A percentile compares a stretch with the other conserved stretches of the same genome.
These are phyloP conservation scores for Scenedesmus sp. DNA, from an alignment of 163 green algal species.

Conservation along the genomic window DNA sequence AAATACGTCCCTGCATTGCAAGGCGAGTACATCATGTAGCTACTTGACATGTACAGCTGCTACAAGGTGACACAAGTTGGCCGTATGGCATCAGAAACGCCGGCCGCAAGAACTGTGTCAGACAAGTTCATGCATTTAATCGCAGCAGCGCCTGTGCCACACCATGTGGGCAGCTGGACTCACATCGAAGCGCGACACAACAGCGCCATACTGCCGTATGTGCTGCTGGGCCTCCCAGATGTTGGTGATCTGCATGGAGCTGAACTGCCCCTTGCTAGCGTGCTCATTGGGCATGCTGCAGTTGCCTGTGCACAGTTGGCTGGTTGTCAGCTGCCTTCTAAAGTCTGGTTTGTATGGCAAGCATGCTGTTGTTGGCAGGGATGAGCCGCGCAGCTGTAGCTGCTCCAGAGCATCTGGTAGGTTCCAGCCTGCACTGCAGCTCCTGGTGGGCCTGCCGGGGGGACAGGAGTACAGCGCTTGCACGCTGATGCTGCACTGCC, in stretches of 20 bases:
- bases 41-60: too few species aligned
- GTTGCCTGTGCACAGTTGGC: not conserved
- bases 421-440: not conserved
- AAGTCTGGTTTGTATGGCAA: not conserved
- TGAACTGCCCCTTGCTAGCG: not conserved
- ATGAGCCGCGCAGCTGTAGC: not conserved
- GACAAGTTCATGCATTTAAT: too few species aligned
- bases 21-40: too few species aligned
- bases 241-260: not conserved
- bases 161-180: too few species aligned
- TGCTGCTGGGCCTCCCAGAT: slow-evolving; percentile 15
- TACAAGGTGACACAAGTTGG: too few species aligned
- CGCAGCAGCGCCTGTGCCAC: not conserved
- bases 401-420: not conserved
- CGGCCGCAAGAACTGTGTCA: too few species aligned
- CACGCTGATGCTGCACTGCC: not conserved
- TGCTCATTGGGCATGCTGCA: not conserved
- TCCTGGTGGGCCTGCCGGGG: not conserved
- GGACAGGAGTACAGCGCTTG: not conserved
- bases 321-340: not conserved
- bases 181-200: slow-evolving; percentile 31
- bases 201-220: not conserved
- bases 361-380: not conserved
- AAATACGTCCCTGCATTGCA: too few species aligned
- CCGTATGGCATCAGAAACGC: too few species aligned